These are phyloP conservation scores for Fusarium chlamydosporum DNA, from an alignment of 2,329 filamentous ascomycete genomes.

Conservation along the genomic window DNA sequence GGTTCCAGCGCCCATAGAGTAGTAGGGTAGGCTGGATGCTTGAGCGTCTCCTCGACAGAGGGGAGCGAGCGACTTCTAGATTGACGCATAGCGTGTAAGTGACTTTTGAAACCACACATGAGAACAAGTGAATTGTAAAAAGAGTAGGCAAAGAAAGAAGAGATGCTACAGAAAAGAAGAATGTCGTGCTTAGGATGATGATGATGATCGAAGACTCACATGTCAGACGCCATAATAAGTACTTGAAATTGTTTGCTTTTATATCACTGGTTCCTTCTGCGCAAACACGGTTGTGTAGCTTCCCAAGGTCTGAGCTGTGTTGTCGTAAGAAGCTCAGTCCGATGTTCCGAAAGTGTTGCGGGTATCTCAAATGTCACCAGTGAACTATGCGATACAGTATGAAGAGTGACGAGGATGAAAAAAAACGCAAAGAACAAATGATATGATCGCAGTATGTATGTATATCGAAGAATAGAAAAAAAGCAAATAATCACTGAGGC, in stretches of 20 bases:
- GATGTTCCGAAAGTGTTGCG: not conserved
- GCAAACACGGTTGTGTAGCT: slow-evolving; percentile 25
- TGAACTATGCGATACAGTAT: slow-evolving; percentile 3
- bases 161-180: not conserved
- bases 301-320: slow-evolving; percentile 13
- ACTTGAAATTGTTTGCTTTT: slow-evolving; percentile 33
- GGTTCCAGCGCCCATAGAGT: slow-evolving; percentile 79
- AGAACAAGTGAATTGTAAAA: not conserved
- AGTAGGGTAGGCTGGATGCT: slow-evolving; percentile 76
- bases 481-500: slow-evolving; percentile 8
- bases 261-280: slow-evolving; percentile 17
- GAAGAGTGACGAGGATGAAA: slow-evolving; percentile 3
- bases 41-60: slow-evolving; percentile 70
- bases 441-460: not conserved
- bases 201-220: slow-evolving; percentile 31
- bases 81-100: slow-evolving; percentile 27
- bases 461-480: not conserved
- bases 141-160: not conserved
- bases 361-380: slow-evolving; percentile 4
- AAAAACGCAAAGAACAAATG: not conserved
- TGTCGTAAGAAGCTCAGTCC: slow-evolving; percentile 6
- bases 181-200: not conserved
- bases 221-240: slow-evolving; percentile 27
- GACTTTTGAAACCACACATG: slow-evolving; percentile 21
- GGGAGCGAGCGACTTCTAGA: slow-evolving; percentile 51